Evolutionary conservation across 805 yeast genomes (phyloP), one percentile per base, ranked within the genome.

Genomic region (Kockiozyma suomiensis): DNA sequence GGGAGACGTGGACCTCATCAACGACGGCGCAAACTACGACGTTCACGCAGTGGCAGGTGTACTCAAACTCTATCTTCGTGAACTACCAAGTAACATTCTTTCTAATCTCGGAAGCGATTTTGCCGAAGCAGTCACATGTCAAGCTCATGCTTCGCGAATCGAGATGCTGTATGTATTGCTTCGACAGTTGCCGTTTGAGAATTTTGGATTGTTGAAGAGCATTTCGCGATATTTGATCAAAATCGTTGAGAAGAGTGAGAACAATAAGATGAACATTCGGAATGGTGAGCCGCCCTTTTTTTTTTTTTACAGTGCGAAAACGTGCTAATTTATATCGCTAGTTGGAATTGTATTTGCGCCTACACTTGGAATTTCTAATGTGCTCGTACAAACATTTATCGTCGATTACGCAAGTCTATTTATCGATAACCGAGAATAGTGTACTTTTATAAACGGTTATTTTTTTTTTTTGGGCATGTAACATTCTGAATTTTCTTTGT

Each of bases 41-140:
- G 85, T 89, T 32, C 91, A 93, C 72, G 87, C 97, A 0, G 87
- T 90, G 6, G 87, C 97, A 1, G 96, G 97, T 0, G 75, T 93
- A 46, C 76, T 93, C 65, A 93, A 93, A 71, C 79, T 92, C 17
- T 93, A 87, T 74, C 76, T 93, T 57, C 79, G 98, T 62, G 90
- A 86, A 56, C 73, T 93, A 56, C 90, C 96, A 1, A 79, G 82
- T 21, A 82, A 83, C 32, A 78, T 90, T n/a, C 75, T 90, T 40
- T 85, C 93, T 0, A 81, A 79, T n/a, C 70, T 76, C 43, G 75
- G 73, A 30, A 68, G 73, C 12, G 73, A 77, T 21, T 79, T 81
- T 66, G 75, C 70, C 56, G 74, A 67, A 50, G 77, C 70, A 32
- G 66, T 72, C 10, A 77, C 74, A 46, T 65, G 69, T 5, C 58